phyloP scores from a whole-genome alignment of 2,329 filamentous ascomycete genomes.

The Atkinsonella hypoxylon region DNA sequence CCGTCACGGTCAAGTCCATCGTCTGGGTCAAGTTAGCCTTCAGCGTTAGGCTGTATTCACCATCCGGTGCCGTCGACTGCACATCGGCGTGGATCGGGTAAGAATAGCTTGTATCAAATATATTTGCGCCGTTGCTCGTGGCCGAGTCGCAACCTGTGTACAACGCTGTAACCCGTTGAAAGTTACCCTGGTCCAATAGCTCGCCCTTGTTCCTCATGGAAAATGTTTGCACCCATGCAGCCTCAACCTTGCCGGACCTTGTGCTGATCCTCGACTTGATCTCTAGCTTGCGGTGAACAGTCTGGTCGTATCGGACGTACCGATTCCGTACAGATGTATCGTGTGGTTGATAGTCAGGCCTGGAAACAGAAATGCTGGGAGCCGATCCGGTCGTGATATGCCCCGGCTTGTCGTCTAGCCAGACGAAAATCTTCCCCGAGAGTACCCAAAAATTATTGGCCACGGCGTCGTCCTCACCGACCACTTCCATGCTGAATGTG shows the following conservation, averaged over 20 bases:
- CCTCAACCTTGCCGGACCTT: constrained; percentile 8
- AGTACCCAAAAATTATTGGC: constrained; percentile 49
- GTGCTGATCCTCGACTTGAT: constrained; percentile 43
- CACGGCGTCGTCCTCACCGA: constrained; percentile 49
- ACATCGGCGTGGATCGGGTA: constrained; percentile 9
- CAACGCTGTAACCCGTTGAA: constrained; percentile 24
- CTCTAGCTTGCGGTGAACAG: constrained; percentile 43
- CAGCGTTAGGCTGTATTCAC: constrained; percentile 11
- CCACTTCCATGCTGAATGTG: constrained; percentile 55
- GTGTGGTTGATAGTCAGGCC: not conserved
- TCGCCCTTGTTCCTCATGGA: constrained; percentile 40
- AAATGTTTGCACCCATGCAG: constrained; percentile 46
- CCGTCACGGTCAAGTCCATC: constrained; percentile 24
- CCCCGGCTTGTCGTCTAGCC: constrained; percentile 39
- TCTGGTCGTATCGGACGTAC: constrained; percentile 26
- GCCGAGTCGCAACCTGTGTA: constrained; percentile 10
- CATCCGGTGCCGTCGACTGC: not conserved
- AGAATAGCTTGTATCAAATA: constrained; percentile 5
- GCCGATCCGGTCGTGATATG: constrained; percentile 30
- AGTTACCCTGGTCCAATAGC: constrained; percentile 22
- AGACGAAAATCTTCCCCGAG: constrained; percentile 71
- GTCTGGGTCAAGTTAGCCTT: constrained; percentile 28
- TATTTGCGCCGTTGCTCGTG: not conserved
- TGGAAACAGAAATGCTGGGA: not conserved
- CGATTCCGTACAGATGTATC: not conserved